Base-by-base conservation (phyloP, 192 early-diverging fungal species). In the Mortierella alpina region DNA sequence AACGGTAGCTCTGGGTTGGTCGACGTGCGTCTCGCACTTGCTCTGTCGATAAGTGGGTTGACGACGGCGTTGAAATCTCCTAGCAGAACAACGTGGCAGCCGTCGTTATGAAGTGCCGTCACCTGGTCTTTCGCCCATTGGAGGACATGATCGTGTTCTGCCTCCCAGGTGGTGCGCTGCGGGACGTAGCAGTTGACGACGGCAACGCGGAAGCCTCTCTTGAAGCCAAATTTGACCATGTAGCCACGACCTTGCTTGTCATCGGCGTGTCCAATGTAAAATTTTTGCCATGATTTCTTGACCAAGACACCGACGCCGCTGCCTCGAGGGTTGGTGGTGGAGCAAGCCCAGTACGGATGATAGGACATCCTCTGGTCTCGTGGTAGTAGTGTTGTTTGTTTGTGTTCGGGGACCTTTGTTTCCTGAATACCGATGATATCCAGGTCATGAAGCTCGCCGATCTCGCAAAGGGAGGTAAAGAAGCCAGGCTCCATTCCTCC, bases 1-100 rank as follows among this genome's bases (percentile, higher is more conserved):
- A 70, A 50, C 17, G 49, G 23, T 6, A 60, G 59, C n/a, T 70
- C 68, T 22, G 68, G 68, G 6, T 44, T 39, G 2, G 51, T 2
- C 15, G 59, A 39, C 14, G 59, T 62, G n/a, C 40, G 46, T 13
- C 7, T 20, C 4, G 2, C 4, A 40, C 11, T 50, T 14, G 58
- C 41, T 8, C 68, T 47, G 18, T 70, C 68, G n/a, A 70, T 52
- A 4, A 59, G 53, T 6, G 68, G 68, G 50, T 70, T 62, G 15
- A 62, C 59, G 2, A 62, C 68, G 4, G 59, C 68, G 62, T 70
- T 70, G 15, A 70, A 70, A 48, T 70, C 68, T 2, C 68, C 68
- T 12, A 62, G 22, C 2, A 70, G 9, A 12, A 70, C 53, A 6
- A 70, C 42, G 4, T 48, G 44, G 48, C 6, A 7, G 3, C 56